These are phyloP conservation scores for Pseudogymnoascus sp. DNA, from an alignment of 2,329 filamentous ascomycete genomes.

Conservation along the genomic window DNA sequence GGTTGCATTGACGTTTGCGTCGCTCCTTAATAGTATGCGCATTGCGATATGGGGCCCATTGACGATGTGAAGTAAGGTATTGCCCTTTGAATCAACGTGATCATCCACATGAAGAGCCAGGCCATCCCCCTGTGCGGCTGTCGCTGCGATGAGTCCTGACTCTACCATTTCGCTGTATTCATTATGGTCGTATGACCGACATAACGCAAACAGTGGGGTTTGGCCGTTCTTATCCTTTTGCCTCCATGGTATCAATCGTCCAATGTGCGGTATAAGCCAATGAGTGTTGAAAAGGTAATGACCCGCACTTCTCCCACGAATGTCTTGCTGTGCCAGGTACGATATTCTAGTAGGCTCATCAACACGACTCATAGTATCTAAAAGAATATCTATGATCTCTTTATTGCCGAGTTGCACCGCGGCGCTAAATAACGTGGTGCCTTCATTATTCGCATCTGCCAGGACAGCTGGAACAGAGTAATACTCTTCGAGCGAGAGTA, in stretches of 20 bases:
- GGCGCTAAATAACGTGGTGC: conserved; percentile 80
- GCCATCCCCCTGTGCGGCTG: conserved; percentile 64
- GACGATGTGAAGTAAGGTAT: conserved; percentile 91
- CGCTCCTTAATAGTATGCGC: conserved; percentile 71
- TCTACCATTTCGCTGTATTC: conserved; percentile 84
- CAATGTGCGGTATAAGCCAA: conserved; percentile 66
- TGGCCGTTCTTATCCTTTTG: conserved; percentile 93
- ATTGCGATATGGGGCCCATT: conserved; percentile 72
- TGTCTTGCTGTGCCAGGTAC: conserved; percentile 72
- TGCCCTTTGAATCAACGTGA: conserved; percentile 86
- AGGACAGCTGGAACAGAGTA: conserved; percentile 65
- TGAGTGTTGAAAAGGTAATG: conserved; percentile 95
- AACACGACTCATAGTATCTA: conserved; percentile 59
- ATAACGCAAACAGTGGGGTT: conserved; percentile 92
- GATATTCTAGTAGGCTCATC: conserved; percentile 46
- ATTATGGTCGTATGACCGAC: conserved; percentile 87
- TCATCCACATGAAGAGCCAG: conserved; percentile 82
- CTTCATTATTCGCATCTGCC: conserved; percentile 80
- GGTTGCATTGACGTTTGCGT: conserved; percentile 90
- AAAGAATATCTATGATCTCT: conserved; percentile 64
- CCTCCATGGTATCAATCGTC: conserved; percentile 73
- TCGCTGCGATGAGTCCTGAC: conserved; percentile 67
- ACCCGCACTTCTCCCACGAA: conserved; percentile 78
- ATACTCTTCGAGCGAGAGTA: conserved; percentile 68
- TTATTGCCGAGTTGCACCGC: conserved; percentile 77